phyloP scores from a whole-genome alignment of 2,329 filamentous ascomycete genomes.

The Exophiala sp. region DNA sequence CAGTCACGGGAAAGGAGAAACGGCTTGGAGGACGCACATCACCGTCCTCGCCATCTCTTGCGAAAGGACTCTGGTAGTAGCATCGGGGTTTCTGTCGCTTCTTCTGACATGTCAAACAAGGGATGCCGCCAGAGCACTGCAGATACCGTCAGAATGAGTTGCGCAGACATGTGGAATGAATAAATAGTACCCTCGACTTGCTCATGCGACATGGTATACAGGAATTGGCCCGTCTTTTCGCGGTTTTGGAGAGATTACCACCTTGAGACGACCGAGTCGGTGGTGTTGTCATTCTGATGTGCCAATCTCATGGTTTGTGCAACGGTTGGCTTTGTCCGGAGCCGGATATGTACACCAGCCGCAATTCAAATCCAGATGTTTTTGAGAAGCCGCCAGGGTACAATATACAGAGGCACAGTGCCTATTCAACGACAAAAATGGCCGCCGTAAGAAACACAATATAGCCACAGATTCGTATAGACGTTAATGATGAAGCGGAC shows the following conservation, averaged over 20 bases:
- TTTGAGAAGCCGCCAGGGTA: no score
- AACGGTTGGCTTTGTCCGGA: slow-evolving; percentile 10
- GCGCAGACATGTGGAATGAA: background rate
- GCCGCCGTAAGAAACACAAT: no score
- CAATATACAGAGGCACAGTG: background rate
- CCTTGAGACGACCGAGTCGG: slow-evolving; percentile 9
- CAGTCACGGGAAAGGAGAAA: background rate
- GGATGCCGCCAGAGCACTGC: slow-evolving; percentile 21
- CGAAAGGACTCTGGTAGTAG: slow-evolving; percentile 10
- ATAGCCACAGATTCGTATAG: no score
- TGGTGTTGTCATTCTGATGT: slow-evolving; percentile 14
- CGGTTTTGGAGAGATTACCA: slow-evolving; percentile 1
- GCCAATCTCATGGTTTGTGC: slow-evolving; percentile 20
- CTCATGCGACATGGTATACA: slow-evolving; percentile 25
- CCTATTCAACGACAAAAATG: no score
- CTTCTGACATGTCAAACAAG: slow-evolving; percentile 21
- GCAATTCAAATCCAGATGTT: background rate
- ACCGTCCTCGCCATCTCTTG: slow-evolving; percentile 9
- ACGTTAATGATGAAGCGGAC: no score
- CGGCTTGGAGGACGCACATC: slow-evolving; percentile 7
- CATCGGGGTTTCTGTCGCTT: slow-evolving; percentile 23
- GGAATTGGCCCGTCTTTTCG: slow-evolving; percentile 22
- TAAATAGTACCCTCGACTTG: slow-evolving; percentile 19
- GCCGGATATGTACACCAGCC: background rate
- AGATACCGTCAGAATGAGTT: background rate